Evolutionary conservation across 345 rosid genomes (phyloP).

Genomic region (Trapa incisa): DNA sequence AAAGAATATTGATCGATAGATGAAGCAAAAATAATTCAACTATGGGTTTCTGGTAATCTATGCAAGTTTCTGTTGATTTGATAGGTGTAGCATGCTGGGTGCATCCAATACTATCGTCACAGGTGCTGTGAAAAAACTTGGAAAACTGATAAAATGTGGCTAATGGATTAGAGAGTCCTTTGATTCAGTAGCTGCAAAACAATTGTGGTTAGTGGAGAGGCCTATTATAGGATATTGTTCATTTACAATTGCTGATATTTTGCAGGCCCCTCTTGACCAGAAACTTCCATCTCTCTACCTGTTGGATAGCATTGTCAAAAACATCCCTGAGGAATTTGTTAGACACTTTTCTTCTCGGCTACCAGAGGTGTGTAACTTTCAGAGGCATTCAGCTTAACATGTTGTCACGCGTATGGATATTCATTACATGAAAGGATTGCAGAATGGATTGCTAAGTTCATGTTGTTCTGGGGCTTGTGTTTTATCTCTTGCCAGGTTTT

Average conservation of each 20-base stretch:
- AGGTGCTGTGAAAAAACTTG: not conserved
- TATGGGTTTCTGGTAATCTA: not conserved
- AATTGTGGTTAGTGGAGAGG: not conserved
- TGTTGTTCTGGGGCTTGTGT: slow-evolving; percentile 3
- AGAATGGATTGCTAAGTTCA: not conserved
- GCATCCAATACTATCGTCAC: not conserved
- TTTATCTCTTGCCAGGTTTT: slow-evolving; percentile 46
- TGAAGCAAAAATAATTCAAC: not conserved
- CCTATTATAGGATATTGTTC: not conserved
- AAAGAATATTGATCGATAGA: not conserved
- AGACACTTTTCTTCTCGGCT: slow-evolving; percentile 63
- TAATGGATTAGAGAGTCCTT: not conserved
- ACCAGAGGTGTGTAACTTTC: slow-evolving; percentile 66
- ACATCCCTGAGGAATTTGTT: slow-evolving; percentile 75
- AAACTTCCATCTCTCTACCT: slow-evolving; percentile 86
- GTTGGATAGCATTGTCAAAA: slow-evolving; percentile 94
- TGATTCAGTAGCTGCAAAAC: not conserved
- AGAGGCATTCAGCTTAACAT: not conserved
- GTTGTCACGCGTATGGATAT: not conserved
- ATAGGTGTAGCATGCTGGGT: not conserved
- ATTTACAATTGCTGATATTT: slow-evolving; percentile 5
- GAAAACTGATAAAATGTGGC: not conserved
- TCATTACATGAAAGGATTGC: not conserved
- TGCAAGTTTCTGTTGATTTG: not conserved
- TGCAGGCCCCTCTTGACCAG: slow-evolving; percentile 83